Conservation (phyloP, 352 stramenopile genomes). For the Pythium sukuiense region DNA sequence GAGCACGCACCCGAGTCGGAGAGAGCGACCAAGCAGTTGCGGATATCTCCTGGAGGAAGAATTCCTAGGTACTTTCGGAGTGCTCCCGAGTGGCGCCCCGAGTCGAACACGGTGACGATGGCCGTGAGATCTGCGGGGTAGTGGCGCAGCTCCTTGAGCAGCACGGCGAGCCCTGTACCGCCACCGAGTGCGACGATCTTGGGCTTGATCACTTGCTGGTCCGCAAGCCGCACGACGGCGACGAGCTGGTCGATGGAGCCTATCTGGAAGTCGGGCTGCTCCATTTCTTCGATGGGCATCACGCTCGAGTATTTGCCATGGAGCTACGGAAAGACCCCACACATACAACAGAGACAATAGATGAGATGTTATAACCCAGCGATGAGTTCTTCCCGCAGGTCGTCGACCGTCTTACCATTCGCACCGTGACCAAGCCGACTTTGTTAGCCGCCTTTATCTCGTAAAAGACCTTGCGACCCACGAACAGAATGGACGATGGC, state of each 20-base stretch:
- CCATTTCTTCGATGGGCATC: constrained; percentile 83
- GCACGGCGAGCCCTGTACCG: constrained; percentile 74
- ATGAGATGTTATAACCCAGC: constrained; percentile 15
- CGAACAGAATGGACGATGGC: constrained; percentile 76
- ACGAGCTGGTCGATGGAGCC: constrained; percentile 74
- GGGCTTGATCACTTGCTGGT: constrained; percentile 76
- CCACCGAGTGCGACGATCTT: constrained; percentile 86
- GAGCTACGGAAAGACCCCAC: constrained; percentile 39
- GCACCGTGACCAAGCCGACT: constrained; percentile 73
- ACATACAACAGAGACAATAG: constrained; percentile 5
- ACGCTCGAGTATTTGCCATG: constrained; percentile 84
- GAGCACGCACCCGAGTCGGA: constrained; percentile 66
- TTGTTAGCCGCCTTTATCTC: constrained; percentile 87
- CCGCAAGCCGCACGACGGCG: constrained; percentile 70
- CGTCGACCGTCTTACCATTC: constrained; percentile 46
- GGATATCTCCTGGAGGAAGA: constrained; percentile 79
- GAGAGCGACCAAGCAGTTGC: constrained; percentile 83
- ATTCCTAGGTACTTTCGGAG: constrained; percentile 85
- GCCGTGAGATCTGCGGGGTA: constrained; percentile 86
- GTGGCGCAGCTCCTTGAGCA: constrained; percentile 83
- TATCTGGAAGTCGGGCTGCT: constrained; percentile 84
- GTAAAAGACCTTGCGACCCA: constrained; percentile 84
- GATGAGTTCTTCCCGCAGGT: background rate
- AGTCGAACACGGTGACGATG: constrained; percentile 88
- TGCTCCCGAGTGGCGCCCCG: constrained; percentile 73